Conservation (phyloP, 345 rosid species). For the Fremontodendron californicum region DNA sequence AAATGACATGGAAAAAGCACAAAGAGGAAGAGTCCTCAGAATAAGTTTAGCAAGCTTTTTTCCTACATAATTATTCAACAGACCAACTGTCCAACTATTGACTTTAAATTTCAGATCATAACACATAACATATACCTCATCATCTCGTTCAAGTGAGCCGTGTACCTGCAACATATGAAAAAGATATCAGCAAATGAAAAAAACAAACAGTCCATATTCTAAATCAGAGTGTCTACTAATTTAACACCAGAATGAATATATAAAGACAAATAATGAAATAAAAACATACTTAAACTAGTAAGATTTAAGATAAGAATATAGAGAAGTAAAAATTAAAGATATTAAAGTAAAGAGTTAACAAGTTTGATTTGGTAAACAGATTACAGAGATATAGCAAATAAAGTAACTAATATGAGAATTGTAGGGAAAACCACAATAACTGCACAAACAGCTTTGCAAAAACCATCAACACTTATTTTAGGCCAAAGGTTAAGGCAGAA, state of each 20-base stretch:
- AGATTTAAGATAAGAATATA: neutral
- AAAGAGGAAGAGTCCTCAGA: neutral
- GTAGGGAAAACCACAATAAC: neutral
- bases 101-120: neutral
- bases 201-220: neutral
- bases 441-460: neutral
- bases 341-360: neutral
- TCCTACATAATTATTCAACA: neutral
- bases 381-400: neutral
- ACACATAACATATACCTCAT: slow-evolving; percentile 57
- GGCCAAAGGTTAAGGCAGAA: neutral
- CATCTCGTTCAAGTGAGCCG: slow-evolving; percentile 82
- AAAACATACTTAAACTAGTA: neutral
- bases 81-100: neutral
- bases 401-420: neutral
- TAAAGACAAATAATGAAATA: neutral
- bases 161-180: slow-evolving; percentile 50
- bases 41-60: neutral
- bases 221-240: neutral
- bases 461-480: neutral
- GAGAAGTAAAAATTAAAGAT: no score
- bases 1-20: neutral
- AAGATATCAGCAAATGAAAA: slow-evolving; percentile 7
- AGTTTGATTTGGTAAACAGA: neutral
- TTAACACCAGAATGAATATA: neutral